Percentiles rank a stretch among this genome's conserved stretches.
Conservation (phyloP, 1,284 basidiomycete species). For the Chondrostereum purpureum region DNA sequence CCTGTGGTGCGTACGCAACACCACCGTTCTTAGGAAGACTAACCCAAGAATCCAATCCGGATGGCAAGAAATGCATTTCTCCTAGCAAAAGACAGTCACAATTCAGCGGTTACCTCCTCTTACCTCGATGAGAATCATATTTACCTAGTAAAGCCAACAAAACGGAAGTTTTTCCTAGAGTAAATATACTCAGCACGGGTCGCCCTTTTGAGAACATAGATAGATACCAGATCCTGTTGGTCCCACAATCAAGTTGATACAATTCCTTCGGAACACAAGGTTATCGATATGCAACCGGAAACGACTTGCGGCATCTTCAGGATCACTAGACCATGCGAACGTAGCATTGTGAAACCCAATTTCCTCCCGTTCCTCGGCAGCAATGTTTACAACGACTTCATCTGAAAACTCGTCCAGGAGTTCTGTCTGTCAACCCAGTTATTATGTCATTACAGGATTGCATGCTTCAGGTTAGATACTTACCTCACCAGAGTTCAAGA, state of each 20-base stretch:
- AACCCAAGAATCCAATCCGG: constrained; percentile 41
- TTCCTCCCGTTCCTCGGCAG: neutral
- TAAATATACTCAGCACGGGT: no score
- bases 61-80: constrained; percentile 41
- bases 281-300: constrained; percentile 35
- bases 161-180: constrained; percentile 36
- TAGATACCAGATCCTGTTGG: constrained; percentile 35
- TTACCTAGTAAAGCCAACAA: constrained; percentile 41
- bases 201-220: no score
- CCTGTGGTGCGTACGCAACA: constrained; percentile 59
- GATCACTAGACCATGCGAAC: neutral
- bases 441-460: neutral
- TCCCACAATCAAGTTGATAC: constrained; percentile 45
- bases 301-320: neutral
- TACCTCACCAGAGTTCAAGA: constrained; percentile 28
- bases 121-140: neutral
- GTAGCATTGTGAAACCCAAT: neutral
- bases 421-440: constrained; percentile 24
- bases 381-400: neutral
- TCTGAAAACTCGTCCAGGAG: constrained; percentile 30
- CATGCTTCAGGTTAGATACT: neutral
- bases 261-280: constrained; percentile 39
- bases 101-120: no score
- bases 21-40: constrained; percentile 49
- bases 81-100: no score